Percentiles rank a stretch among this genome's conserved stretches.
Evolutionary conservation across 2,329 filamentous ascomycete genomes (phyloP).

Genomic region (Xylariomycetidae sp.): DNA sequence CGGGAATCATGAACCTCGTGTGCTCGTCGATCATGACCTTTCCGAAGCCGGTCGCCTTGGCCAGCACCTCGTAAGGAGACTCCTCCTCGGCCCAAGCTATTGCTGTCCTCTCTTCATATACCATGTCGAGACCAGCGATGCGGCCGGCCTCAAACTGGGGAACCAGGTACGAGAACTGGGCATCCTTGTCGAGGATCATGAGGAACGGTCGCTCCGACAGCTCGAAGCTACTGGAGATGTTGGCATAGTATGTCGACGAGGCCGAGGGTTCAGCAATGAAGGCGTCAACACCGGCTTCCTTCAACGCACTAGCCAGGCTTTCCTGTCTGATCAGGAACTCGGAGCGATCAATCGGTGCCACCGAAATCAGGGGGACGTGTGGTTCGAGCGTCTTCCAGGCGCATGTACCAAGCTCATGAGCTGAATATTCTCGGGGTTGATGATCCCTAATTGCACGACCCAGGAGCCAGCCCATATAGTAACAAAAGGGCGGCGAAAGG

Average conservation of each 20-base stretch:
- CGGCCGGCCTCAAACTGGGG: conserved; percentile 25
- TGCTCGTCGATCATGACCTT: conserved; percentile 27
- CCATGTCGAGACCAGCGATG: conserved; percentile 24
- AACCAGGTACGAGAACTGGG: conserved; percentile 23
- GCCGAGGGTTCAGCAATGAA: conserved; percentile 26
- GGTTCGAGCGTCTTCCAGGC: conserved; percentile 20
- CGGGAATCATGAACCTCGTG: conserved; percentile 18
- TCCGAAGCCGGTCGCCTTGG: conserved; percentile 11
- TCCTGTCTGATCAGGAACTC: conserved; percentile 23
- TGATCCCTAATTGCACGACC: no score
- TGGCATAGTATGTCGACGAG: conserved; percentile 19
- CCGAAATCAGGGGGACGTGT: conserved; percentile 18
- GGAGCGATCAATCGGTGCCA: conserved; percentile 18
- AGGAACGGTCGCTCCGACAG: conserved; percentile 26
- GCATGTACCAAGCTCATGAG: conserved; percentile 14
- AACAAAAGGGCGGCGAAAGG: not conserved
- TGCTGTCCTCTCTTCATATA: conserved; percentile 18
- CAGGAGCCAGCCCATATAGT: not conserved
- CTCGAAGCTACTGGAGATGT: conserved; percentile 16
- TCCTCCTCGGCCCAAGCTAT: conserved; percentile 24
- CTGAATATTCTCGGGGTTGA: not conserved
- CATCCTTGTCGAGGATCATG: conserved; percentile 18
- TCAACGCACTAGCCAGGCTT: conserved; percentile 16
- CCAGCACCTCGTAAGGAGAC: conserved; percentile 21
- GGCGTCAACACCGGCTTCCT: conserved; percentile 20